Percentiles rank a stretch among this genome's conserved stretches.
Evolutionary conservation across 331 rosid species (phyloP).

Genomic region (Phaseolus coccineus): DNA sequence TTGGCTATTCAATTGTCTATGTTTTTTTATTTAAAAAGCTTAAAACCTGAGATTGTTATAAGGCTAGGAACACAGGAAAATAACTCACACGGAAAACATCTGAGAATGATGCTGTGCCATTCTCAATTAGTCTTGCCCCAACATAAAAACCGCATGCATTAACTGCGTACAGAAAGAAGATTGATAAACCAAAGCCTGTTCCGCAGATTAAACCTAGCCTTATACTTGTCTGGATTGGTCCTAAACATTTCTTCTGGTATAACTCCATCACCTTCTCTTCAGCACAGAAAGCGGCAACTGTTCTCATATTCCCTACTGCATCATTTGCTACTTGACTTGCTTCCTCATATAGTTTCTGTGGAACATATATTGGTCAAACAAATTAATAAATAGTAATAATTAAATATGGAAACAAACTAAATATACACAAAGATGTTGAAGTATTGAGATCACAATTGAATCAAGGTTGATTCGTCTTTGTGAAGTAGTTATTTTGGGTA

Average conservation of each 20-base stretch:
- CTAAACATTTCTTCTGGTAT: slow-evolving; percentile 63
- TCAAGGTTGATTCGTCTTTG: too few relatives aligned
- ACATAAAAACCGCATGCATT: slow-evolving; percentile 57
- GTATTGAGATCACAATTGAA: too few relatives aligned
- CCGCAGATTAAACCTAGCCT: slow-evolving; percentile 61
- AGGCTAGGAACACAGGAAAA: slow-evolving; percentile 9
- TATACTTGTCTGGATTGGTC: slow-evolving; percentile 52
- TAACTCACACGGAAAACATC: slow-evolving; percentile 59
- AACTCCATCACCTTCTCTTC: slow-evolving; percentile 73
- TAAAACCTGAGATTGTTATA: slow-evolving; percentile 1
- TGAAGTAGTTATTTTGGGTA: too few relatives aligned
- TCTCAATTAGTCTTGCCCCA: slow-evolving; percentile 56
- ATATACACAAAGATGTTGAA: not conserved
- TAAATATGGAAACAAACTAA: not conserved
- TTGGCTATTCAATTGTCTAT: not conserved
- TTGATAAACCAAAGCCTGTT: slow-evolving; percentile 55
- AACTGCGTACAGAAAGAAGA: slow-evolving; percentile 48
- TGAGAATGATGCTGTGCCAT: slow-evolving; percentile 53
- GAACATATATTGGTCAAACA: slow-evolving; percentile 22
- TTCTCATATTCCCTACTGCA: slow-evolving; percentile 81
- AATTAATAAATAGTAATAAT: not conserved
- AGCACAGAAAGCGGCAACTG: slow-evolving; percentile 85
- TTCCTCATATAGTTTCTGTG: slow-evolving; percentile 79
- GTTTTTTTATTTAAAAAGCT: not conserved
- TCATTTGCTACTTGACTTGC: slow-evolving; percentile 86